A percentile compares a stretch with the other conserved stretches of the same genome.
Conservation (phyloP, 1,139 yeast species). For the Magnusiomyces suaveolens region DNA sequence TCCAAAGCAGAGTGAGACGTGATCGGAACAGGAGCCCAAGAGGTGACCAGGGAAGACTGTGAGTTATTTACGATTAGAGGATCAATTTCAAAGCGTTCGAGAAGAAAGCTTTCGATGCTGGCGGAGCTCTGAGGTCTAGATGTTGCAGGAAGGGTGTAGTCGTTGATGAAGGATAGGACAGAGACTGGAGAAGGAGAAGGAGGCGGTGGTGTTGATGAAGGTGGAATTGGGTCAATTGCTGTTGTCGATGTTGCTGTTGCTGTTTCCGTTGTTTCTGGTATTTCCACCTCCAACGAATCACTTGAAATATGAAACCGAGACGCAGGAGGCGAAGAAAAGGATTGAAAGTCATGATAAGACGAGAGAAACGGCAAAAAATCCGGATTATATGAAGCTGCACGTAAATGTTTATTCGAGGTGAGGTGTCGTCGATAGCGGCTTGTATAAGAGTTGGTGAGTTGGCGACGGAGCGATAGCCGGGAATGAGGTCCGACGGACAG, state of each 20-base stretch:
- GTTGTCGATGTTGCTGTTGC: neutral
- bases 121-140: neutral
- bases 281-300: too few species aligned
- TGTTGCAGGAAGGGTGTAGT: neutral
- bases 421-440: neutral
- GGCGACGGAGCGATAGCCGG: constrained; percentile 1
- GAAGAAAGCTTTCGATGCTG: neutral
- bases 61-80: neutral
- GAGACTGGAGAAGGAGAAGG: neutral
- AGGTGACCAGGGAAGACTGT: neutral
- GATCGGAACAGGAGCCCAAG: neutral
- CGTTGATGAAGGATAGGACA: neutral
- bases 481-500: constrained; percentile 2
- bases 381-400: neutral
- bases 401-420: neutral
- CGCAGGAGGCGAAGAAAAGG: neutral
- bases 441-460: constrained; percentile 2
- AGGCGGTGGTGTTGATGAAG: neutral
- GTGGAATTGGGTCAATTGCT: neutral
- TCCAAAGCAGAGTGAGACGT: neutral
- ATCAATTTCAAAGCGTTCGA: neutral
- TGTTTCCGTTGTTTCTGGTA: neutral
- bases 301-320: too few species aligned
- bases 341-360: neutral
- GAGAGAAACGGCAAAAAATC: neutral